A percentile compares a stretch with the other conserved stretches of the same genome.
These are phyloP conservation scores for Perilla frutescens DNA, from an alignment of 257 asterid genomes.

Conservation along the genomic window DNA sequence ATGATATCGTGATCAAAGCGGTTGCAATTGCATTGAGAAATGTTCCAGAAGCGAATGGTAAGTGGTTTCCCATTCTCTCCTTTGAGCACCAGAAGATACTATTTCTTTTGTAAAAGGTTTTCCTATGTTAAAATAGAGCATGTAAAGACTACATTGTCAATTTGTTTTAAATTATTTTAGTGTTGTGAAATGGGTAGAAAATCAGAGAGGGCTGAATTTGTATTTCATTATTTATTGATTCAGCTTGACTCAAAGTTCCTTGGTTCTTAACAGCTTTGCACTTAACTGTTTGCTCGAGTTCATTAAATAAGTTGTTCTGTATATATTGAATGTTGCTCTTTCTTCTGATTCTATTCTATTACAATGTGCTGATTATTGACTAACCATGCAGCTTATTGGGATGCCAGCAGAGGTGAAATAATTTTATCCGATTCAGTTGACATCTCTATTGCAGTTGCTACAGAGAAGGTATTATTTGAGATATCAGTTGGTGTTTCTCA, in stretches of 20 bases:
- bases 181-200: too few relatives aligned
- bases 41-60: slow-evolving; percentile 98
- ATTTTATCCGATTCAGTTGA: slow-evolving; percentile 83
- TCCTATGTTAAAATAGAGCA: slow-evolving; percentile 24
- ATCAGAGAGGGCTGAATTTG: background rate
- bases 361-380: slow-evolving; percentile 36
- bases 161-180: too few relatives aligned
- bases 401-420: slow-evolving; percentile 69
- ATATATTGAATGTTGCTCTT: slow-evolving; percentile 9
- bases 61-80: slow-evolving; percentile 29
- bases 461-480: slow-evolving; percentile 77
- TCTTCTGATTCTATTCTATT: slow-evolving; percentile 25
- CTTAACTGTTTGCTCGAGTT: slow-evolving; percentile 10
- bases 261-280: background rate
- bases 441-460: slow-evolving; percentile 97
- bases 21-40: slow-evolving; percentile 86
- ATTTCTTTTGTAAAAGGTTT: background rate
- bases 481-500: slow-evolving; percentile 26
- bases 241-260: slow-evolving; percentile 24
- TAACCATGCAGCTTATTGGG: slow-evolving; percentile 84
- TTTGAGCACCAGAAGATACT: slow-evolving; percentile 13
- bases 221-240: slow-evolving; percentile 20
- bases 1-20: slow-evolving; percentile 92
- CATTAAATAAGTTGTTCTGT: slow-evolving; percentile 13
- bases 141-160: background rate